These are phyloP conservation scores for Dendrobium chrysotoxum DNA, from an alignment of 106 monocot genomes.

Conservation along the genomic window DNA sequence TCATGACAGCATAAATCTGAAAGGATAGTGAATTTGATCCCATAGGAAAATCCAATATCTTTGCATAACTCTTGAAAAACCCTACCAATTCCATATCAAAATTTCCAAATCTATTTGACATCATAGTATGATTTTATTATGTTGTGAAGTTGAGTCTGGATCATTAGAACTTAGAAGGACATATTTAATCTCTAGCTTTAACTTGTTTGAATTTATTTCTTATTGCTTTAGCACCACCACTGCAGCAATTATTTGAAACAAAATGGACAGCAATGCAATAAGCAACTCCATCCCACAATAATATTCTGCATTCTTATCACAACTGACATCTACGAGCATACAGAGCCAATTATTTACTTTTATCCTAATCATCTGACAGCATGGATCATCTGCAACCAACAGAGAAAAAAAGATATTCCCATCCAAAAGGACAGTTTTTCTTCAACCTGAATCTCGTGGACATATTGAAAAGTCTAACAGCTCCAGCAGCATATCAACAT, in stretches of 20 bases:
- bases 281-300: neutral
- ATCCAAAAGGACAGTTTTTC: constrained; percentile 30
- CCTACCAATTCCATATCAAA: too few species aligned
- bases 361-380: constrained; percentile 5
- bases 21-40: too few species aligned
- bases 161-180: too few species aligned
- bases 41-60: too few species aligned
- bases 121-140: too few species aligned
- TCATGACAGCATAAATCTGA: too few species aligned
- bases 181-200: too few species aligned
- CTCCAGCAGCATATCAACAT: constrained; percentile 39
- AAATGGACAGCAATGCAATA: neutral
- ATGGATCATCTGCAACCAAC: constrained; percentile 3
- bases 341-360: neutral
- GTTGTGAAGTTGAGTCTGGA: too few species aligned
- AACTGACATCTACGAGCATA: neutral
- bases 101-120: too few species aligned
- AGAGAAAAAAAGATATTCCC: constrained; percentile 16
- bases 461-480: constrained; percentile 44
- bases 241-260: neutral
- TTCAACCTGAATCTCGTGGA: constrained; percentile 19
- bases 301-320: neutral
- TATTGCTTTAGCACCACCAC: neutral
- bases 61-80: too few species aligned
- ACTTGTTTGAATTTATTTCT: neutral